Percentiles rank a stretch among this genome's conserved stretches.
Conservation (phyloP, 257 asterid species). For the Solanum rostratum region DNA sequence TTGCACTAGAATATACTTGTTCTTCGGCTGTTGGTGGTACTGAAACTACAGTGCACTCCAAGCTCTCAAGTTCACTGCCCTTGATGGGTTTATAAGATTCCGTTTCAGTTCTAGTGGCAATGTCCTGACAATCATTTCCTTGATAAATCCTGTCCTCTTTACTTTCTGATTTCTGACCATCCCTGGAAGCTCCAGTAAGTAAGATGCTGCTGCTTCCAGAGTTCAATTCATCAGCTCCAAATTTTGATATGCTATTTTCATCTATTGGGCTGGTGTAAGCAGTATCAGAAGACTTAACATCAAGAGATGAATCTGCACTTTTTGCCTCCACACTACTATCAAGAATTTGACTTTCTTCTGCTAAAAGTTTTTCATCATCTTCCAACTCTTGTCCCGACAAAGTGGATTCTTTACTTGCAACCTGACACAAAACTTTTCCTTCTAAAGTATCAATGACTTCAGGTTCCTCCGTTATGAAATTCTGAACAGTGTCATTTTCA, state of each 20-base stretch:
- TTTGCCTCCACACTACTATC: slow-evolving; percentile 9
- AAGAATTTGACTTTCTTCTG: slow-evolving; percentile 17
- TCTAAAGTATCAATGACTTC: slow-evolving; percentile 7
- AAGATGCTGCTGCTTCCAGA: neutral
- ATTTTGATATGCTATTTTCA: neutral
- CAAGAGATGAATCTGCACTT: slow-evolving; percentile 13
- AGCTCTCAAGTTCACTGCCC: slow-evolving; percentile 8
- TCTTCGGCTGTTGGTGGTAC: slow-evolving; percentile 5
- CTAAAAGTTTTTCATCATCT: slow-evolving; percentile 6
- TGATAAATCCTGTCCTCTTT: slow-evolving; percentile 18
- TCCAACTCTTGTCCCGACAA: neutral
- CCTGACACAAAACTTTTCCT: slow-evolving; percentile 5
- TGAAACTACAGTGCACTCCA: neutral
- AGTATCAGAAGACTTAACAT: slow-evolving; percentile 8
- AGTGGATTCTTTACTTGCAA: slow-evolving; percentile 10
- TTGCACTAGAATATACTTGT: neutral
- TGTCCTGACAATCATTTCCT: neutral
- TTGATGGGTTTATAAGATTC: slow-evolving; percentile 2
- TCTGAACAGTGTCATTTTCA: slow-evolving; percentile 6
- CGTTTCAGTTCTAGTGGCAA: neutral
- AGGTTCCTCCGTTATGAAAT: slow-evolving; percentile 11
- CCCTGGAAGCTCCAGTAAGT: neutral
- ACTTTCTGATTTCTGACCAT: slow-evolving; percentile 6
- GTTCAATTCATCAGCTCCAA: slow-evolving; percentile 4
- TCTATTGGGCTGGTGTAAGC: neutral